phyloP scores from a whole-genome alignment of 2,329 filamentous ascomycete species.

The Aspergillus candidus region DNA sequence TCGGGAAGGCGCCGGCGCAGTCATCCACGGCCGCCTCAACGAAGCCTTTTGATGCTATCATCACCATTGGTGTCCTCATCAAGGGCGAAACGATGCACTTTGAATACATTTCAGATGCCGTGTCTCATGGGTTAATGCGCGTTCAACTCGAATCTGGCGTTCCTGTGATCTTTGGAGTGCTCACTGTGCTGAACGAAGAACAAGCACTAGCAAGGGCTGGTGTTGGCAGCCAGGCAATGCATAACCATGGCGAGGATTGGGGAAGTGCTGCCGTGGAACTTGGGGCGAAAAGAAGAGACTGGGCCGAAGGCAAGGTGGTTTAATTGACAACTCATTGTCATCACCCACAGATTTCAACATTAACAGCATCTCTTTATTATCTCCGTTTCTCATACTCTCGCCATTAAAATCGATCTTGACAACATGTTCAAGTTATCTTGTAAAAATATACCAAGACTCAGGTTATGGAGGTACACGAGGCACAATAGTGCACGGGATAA shows the following conservation, averaged over 20 bases:
- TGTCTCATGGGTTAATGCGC: constrained; percentile 88
- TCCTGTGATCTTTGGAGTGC: constrained; percentile 83
- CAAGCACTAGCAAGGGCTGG: constrained; percentile 84
- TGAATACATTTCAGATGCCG: constrained; percentile 92
- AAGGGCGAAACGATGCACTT: constrained; percentile 99
- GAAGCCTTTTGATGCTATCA: constrained; percentile 79
- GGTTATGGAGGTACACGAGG: too few relatives aligned
- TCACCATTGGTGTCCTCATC: constrained; percentile 92
- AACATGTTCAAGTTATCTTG: too few relatives aligned
- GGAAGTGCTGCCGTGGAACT: constrained; percentile 90
- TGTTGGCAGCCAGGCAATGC: constrained; percentile 52
- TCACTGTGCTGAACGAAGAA: constrained; percentile 83
- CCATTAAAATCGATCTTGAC: background rate
- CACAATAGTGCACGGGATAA: background rate
- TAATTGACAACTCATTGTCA: constrained; percentile 10
- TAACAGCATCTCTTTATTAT: constrained; percentile 1
- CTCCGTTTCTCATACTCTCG: too few relatives aligned
- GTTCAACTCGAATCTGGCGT: constrained; percentile 84
- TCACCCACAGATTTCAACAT: too few relatives aligned
- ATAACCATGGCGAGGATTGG: constrained; percentile 98
- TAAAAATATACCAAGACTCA: too few relatives aligned
- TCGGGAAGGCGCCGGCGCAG: constrained; percentile 44
- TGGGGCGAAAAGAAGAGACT: constrained; percentile 77
- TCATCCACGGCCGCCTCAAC: constrained; percentile 33
- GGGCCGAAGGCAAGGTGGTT: constrained; percentile 63